A percentile compares a stretch with the other conserved stretches of the same genome.
Evolutionary conservation across 306 rosid species (phyloP).

Genomic region (Vachellia pachyceras): DNA sequence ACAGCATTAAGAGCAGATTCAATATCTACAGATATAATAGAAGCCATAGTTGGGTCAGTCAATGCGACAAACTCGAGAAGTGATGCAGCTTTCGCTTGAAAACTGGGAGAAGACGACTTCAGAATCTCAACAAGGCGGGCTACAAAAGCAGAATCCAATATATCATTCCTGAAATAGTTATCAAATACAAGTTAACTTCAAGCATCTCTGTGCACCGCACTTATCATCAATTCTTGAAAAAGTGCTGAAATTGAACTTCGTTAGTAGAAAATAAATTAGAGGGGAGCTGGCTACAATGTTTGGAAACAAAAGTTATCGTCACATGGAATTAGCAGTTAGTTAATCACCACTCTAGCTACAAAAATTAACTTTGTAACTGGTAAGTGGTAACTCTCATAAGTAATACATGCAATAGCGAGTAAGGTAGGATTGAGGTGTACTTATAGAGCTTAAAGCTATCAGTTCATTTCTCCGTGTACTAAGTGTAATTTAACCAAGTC

Average conservation of each 20-base stretch:
- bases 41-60: constrained; percentile 62
- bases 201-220: constrained; percentile 4
- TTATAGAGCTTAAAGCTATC: neutral
- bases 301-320: neutral
- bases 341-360: neutral
- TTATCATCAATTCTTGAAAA: constrained; percentile 8
- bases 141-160: constrained; percentile 59
- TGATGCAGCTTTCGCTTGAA: constrained; percentile 82
- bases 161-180: constrained; percentile 54
- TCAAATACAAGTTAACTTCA: constrained; percentile 18
- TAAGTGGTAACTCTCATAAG: neutral
- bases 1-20: constrained; percentile 70
- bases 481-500: neutral
- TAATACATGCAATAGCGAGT: neutral
- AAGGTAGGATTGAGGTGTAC: neutral
- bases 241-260: neutral
- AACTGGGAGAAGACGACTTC: constrained; percentile 61
- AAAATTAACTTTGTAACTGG: neutral
- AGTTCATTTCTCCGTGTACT: neutral
- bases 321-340: neutral
- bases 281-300: neutral
- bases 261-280: neutral
- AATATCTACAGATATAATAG: constrained; percentile 52
- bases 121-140: constrained; percentile 73
- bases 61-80: constrained; percentile 74